Evolutionary conservation across 1,284 basidiomycete species (phyloP).

Genomic region (Ustilago lituana): DNA sequence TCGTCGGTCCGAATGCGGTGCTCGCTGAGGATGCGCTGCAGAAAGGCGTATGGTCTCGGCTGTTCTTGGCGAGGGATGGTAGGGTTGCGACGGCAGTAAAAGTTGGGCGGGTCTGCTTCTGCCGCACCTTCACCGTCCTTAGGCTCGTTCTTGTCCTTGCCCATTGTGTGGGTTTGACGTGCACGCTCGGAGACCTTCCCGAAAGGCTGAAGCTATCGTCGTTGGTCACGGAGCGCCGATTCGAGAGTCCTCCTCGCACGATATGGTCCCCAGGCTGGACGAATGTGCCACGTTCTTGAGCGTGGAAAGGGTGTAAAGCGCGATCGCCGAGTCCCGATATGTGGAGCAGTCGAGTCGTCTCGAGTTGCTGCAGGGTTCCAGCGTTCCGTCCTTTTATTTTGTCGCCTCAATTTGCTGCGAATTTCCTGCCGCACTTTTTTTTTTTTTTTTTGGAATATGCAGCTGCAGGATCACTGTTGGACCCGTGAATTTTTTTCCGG

Average conservation of each 20-base stretch:
- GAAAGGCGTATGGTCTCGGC: constrained; percentile 40
- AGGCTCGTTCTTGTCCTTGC: constrained; percentile 16
- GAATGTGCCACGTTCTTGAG: too few relatives aligned
- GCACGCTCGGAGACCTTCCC: neutral
- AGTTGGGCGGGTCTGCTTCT: constrained; percentile 35
- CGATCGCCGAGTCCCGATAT: constrained; percentile 25
- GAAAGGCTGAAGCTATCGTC: too few relatives aligned
- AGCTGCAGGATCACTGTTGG: neutral
- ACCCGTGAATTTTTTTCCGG: neutral
- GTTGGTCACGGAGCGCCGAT: neutral
- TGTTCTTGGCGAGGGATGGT: constrained; percentile 38
- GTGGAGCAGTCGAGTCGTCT: constrained; percentile 17
- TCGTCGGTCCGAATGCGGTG: constrained; percentile 23
- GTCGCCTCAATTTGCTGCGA: constrained; percentile 2
- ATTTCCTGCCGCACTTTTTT: neutral
- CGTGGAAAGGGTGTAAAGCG: neutral
- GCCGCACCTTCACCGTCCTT: neutral
- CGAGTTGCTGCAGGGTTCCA: constrained; percentile 26
- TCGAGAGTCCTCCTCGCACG: too few relatives aligned
- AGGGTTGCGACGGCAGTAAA: constrained; percentile 44
- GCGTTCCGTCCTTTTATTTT: constrained; percentile 4
- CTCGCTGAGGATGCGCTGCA: constrained; percentile 46
- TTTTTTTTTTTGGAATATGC: neutral
- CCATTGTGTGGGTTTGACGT: constrained; percentile 5
- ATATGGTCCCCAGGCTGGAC: too few relatives aligned